phyloP scores from a whole-genome alignment of 768 basidiomycete species.

The Lentinula aciculospora region DNA sequence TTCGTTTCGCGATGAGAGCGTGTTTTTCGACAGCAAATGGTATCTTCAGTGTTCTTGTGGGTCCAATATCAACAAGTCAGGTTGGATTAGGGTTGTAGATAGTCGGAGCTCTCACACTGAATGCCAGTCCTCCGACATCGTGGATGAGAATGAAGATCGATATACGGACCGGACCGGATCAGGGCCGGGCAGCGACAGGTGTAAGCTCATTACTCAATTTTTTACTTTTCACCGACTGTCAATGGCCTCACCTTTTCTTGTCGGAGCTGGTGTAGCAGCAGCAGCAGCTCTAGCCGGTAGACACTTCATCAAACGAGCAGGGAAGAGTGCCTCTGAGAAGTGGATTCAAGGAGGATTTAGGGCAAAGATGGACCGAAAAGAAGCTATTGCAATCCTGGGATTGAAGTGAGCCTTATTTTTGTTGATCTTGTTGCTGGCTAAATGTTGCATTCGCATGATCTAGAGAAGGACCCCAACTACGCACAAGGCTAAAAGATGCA shows the following conservation, averaged over 20 bases:
- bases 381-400: slow-evolving; percentile 88
- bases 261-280: slow-evolving; percentile 74
- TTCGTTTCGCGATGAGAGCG: slow-evolving; percentile 75
- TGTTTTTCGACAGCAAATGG: slow-evolving; percentile 74
- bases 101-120: slow-evolving; percentile 36
- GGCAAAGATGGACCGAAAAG: slow-evolving; percentile 92
- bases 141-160: background rate
- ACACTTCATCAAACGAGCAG: slow-evolving; percentile 60
- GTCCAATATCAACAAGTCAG: background rate
- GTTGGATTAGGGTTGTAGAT: background rate
- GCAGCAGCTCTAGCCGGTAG: slow-evolving; percentile 73
- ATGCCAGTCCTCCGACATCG: slow-evolving; percentile 36
- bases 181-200: background rate
- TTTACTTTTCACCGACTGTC: background rate
- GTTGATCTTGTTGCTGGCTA: background rate
- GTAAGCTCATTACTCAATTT: too few relatives aligned
- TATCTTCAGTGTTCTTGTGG: slow-evolving; percentile 56
- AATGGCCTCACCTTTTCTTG: slow-evolving; percentile 76
- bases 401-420: slow-evolving; percentile 64
- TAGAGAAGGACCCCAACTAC: slow-evolving; percentile 80
- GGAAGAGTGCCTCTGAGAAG: slow-evolving; percentile 63
- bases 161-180: background rate
- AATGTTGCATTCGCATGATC: background rate
- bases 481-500: slow-evolving; percentile 84
- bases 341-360: slow-evolving; percentile 95